Evolutionary conservation across 2,329 filamentous ascomycete species (phyloP).

Genomic region (Pyricularia sp.): DNA sequence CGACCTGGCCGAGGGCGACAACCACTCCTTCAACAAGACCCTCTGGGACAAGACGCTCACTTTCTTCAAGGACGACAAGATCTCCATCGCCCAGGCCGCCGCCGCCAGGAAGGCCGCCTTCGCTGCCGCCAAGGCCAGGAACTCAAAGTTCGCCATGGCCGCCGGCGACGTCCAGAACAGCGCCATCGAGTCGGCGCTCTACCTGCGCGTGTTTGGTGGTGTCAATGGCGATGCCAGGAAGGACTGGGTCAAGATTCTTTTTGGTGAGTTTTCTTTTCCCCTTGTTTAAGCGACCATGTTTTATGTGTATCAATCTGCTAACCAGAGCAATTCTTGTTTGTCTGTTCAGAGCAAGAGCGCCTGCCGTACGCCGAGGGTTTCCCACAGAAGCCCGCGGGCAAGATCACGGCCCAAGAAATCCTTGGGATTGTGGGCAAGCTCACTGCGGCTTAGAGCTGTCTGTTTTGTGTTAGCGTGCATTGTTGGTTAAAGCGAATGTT

Average conservation of each 20-base stretch:
- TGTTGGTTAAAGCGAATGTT: neutral
- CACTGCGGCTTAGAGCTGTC: neutral
- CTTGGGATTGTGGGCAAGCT: neutral
- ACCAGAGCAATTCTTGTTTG: neutral
- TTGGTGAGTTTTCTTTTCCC: slow-evolving; percentile 5
- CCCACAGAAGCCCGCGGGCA: neutral
- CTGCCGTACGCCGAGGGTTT: slow-evolving; percentile 8
- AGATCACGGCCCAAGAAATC: neutral
- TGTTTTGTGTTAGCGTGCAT: neutral
- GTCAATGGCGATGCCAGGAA: slow-evolving; percentile 4
- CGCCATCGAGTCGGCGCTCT: slow-evolving; percentile 7
- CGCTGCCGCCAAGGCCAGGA: slow-evolving; percentile 4
- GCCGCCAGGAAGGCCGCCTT: neutral
- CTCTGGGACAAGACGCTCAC: slow-evolving; percentile 10
- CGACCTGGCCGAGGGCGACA: slow-evolving; percentile 22
- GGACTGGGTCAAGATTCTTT: slow-evolving; percentile 7
- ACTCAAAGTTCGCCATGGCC: slow-evolving; percentile 7
- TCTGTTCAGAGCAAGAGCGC: slow-evolving; percentile 7
- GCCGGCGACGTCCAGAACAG: slow-evolving; percentile 3
- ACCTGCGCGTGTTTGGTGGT: slow-evolving; percentile 8
- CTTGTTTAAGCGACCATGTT: neutral
- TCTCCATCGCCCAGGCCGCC: neutral
- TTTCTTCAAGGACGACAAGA: slow-evolving; percentile 22
- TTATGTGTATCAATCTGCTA: neutral
- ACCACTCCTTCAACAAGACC: slow-evolving; percentile 20